Conservation (phyloP, 257 asterid species). For the Solanum arcanum region DNA sequence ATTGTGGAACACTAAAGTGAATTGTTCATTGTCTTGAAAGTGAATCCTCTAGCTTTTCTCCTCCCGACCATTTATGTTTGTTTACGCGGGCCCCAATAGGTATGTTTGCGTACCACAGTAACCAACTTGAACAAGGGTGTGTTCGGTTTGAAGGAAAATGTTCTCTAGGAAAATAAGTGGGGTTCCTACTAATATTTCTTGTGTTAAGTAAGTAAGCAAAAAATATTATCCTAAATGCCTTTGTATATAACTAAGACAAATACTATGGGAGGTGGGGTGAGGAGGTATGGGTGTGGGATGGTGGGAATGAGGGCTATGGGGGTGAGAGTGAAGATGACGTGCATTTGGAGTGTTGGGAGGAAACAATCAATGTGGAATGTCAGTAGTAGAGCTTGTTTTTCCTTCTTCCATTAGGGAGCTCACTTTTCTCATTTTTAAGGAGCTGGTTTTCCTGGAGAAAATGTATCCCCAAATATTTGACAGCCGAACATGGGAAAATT, state of each 20-base stretch:
- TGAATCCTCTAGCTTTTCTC: neutral
- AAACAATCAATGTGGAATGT: neutral
- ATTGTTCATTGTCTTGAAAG: neutral
- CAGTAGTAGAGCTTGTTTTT: too few species aligned
- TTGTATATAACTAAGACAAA: neutral
- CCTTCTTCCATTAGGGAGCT: neutral
- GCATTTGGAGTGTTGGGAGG: neutral
- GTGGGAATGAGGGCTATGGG: neutral
- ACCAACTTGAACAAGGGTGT: neutral
- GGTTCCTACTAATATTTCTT: neutral
- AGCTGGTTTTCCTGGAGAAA: neutral
- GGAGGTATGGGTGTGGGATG: neutral
- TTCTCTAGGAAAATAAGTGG: neutral
- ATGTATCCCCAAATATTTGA: neutral
- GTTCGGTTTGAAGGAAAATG: neutral
- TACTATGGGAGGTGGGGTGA: neutral
- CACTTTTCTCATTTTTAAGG: neutral
- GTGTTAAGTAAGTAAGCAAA: neutral
- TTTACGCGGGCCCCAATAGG: neutral
- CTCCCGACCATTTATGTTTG: neutral
- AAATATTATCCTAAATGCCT: neutral
- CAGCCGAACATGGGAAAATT: neutral
- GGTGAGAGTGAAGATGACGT: neutral
- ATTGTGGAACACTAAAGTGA: neutral
- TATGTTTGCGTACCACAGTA: neutral